Conservation (phyloP, 352 stramenopile genomes). For the Thraustotheca clavata region DNA sequence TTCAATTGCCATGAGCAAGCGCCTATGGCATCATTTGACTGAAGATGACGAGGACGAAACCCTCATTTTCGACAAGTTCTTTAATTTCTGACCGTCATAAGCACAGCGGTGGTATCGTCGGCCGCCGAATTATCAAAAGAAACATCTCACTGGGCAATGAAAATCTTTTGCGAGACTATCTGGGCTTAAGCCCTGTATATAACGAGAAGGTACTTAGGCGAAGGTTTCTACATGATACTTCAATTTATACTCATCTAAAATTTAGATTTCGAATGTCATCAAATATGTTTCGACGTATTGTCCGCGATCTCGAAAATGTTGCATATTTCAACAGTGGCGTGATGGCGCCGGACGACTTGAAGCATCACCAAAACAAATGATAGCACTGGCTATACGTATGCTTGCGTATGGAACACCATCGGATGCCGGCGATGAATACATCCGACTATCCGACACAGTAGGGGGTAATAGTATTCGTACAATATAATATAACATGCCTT, state of each 20-base stretch:
- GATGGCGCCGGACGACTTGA: conserved; percentile 13
- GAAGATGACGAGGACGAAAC: too few relatives aligned
- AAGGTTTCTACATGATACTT: background rate
- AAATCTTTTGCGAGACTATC: conserved; percentile 6
- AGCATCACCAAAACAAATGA: conserved; percentile 5
- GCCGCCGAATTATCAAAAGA: background rate
- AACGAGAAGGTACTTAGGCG: background rate
- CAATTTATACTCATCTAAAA: background rate
- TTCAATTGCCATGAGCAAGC: too few relatives aligned
- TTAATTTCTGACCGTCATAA: too few relatives aligned
- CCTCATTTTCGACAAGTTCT: too few relatives aligned
- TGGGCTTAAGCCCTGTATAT: background rate
- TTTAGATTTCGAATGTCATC: background rate
- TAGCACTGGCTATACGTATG: conserved; percentile 17
- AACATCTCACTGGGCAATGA: background rate
- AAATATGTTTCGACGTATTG: background rate
- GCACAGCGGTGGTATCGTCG: background rate
- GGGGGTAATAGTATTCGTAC: background rate
- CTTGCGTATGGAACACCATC: conserved; percentile 17
- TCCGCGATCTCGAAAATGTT: background rate
- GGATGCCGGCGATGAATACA: conserved; percentile 1
- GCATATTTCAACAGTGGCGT: background rate
- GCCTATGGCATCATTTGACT: too few relatives aligned
- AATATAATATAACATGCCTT: background rate
- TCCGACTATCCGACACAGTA: background rate